A percentile compares a stretch with the other conserved stretches of the same genome.
phyloP scores from a whole-genome alignment of 73 alveolate species.

The Paramecium sonneborni region DNA sequence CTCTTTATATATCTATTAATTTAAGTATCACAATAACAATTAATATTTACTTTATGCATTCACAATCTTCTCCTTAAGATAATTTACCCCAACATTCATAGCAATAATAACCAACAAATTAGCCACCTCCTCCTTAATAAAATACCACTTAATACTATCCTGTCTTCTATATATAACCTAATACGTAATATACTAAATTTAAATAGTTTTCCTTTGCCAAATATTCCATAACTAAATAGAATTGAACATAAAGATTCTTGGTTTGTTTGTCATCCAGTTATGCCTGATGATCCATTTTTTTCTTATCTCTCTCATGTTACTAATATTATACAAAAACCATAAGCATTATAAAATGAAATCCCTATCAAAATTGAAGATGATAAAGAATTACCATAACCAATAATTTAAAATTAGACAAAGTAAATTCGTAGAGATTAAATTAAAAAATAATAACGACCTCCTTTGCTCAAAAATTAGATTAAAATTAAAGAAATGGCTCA shows the following conservation, averaged over 20 bases:
- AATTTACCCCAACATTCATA: neutral
- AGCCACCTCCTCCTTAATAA: neutral
- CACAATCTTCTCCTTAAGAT: neutral
- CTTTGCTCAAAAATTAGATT: neutral
- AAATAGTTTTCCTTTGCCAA: neutral
- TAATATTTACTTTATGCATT: neutral
- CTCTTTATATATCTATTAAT: neutral
- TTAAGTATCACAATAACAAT: neutral
- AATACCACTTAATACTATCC: neutral
- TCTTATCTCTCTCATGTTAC: neutral
- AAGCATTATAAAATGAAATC: neutral
- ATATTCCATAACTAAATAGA: neutral
- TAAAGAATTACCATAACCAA: neutral
- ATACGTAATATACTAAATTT: neutral
- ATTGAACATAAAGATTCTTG: neutral
- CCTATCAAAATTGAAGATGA: neutral
- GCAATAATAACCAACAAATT: neutral
- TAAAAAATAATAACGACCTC: neutral
- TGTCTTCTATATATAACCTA: neutral
- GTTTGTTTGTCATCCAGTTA: conserved; percentile 16
- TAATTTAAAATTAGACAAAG: neutral
- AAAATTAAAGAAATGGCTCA: neutral
- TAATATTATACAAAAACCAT: neutral
- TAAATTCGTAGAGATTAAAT: neutral
- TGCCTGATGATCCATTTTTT: neutral